These are phyloP conservation scores for Rhodotorula sp. DNA, from an alignment of 1,284 basidiomycete species.

Conservation along the genomic window DNA sequence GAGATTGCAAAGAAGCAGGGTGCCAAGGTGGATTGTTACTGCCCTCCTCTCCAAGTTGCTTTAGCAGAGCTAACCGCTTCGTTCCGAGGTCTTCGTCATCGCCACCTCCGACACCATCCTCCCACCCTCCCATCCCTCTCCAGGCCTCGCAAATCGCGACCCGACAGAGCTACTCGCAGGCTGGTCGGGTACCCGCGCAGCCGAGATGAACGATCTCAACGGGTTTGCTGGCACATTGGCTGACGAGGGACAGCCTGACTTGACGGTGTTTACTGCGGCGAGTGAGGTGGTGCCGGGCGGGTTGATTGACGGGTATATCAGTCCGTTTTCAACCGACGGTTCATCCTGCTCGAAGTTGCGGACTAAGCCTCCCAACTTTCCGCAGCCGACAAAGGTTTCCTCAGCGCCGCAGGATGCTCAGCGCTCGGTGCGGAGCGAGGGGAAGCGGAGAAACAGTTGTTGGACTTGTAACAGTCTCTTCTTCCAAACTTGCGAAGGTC, in stretches of 20 bases:
- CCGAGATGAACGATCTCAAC: background rate
- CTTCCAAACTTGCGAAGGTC: background rate
- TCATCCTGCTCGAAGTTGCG: too few relatives aligned
- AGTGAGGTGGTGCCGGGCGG: constrained; percentile 3
- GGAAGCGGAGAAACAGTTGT: background rate
- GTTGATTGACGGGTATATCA: constrained; percentile 2
- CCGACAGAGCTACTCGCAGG: constrained; percentile 2
- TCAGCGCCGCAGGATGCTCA: background rate
- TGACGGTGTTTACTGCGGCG: background rate
- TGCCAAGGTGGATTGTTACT: background rate
- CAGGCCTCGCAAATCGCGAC: background rate
- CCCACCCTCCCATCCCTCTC: background rate
- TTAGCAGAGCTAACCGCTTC: accelerated
- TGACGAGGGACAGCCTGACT: background rate
- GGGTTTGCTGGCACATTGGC: background rate
- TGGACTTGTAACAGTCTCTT: background rate
- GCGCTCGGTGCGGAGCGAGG: background rate
- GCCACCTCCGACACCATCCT: constrained; percentile 1
- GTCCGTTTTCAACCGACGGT: background rate
- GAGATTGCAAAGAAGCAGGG: constrained; percentile 3
- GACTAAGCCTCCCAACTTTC: too few relatives aligned
- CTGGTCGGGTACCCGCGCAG: constrained; percentile 7
- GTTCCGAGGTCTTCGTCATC: constrained; percentile 2
- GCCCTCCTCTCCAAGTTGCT: background rate
- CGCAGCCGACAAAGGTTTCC: constrained; percentile 7